These are phyloP conservation scores for Nicotiana rustica DNA, from an alignment of 305 asterid species.

Conservation along the genomic window DNA sequence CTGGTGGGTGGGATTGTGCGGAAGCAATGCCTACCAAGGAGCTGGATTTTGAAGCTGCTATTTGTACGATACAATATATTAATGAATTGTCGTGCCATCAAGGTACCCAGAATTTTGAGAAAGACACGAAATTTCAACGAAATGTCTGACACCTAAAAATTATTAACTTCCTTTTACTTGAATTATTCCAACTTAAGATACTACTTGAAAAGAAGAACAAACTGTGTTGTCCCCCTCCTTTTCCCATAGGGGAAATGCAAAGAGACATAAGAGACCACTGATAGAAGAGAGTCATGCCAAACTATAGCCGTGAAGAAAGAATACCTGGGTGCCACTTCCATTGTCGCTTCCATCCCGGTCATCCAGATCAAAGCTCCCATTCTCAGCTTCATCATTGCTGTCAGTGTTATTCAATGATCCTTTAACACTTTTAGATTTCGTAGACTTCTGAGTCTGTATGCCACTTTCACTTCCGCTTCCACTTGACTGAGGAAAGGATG, in stretches of 20 bases:
- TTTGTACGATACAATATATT: not conserved
- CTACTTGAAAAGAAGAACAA: slow-evolving; percentile 21
- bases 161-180: slow-evolving; percentile 2
- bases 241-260: not conserved
- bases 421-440: slow-evolving; percentile 46
- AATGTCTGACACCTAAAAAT: not conserved
- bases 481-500: slow-evolving; percentile 49
- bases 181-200: slow-evolving; percentile 23
- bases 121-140: not conserved
- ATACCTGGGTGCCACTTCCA: slow-evolving; percentile 63
- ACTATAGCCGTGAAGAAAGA: slow-evolving; percentile 27
- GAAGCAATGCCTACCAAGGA: slow-evolving; percentile 20
- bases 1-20: not conserved
- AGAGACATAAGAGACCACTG: slow-evolving; percentile 18
- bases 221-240: not conserved
- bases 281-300: slow-evolving; percentile 8
- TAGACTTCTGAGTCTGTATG: slow-evolving; percentile 49
- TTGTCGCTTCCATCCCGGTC: slow-evolving; percentile 53
- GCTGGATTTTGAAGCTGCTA: slow-evolving; percentile 3
- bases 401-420: slow-evolving; percentile 46
- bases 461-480: slow-evolving; percentile 67
- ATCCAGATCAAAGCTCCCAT: slow-evolving; percentile 49
- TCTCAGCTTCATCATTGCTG: slow-evolving; percentile 52
- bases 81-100: not conserved
- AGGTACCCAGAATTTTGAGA: not conserved